Evolutionary conservation across 805 yeast genomes (phyloP).

Genomic region (Lachancea sp.): DNA sequence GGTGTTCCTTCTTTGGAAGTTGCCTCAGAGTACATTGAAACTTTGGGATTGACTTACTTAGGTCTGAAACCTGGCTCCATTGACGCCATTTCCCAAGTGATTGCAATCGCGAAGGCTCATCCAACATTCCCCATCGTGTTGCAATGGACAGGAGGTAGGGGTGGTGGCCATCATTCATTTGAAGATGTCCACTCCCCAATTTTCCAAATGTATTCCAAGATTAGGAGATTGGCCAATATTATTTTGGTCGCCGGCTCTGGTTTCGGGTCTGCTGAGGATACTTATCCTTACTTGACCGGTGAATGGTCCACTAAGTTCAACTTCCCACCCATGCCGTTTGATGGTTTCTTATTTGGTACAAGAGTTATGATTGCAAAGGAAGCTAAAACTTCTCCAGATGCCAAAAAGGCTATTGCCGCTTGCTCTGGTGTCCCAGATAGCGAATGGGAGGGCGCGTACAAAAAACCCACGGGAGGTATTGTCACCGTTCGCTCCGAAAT

Average conservation of each 20-base stretch:
- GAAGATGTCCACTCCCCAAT: slow-evolving; percentile 99
- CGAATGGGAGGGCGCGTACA: slow-evolving; percentile 91
- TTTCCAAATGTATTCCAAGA: slow-evolving; percentile 89
- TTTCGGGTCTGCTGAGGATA: slow-evolving; percentile 93
- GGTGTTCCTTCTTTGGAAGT: slow-evolving; percentile 99
- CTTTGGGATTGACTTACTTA: slow-evolving; percentile 85
- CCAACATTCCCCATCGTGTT: slow-evolving; percentile 94
- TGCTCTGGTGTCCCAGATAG: slow-evolving; percentile 86
- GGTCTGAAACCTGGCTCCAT: slow-evolving; percentile 97
- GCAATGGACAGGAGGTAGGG: slow-evolving; percentile 99
- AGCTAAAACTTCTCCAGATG: slow-evolving; percentile 88
- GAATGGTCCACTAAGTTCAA: slow-evolving; percentile 82
- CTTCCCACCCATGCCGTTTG: slow-evolving; percentile 98
- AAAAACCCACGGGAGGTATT: slow-evolving; percentile 94
- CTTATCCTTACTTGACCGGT: slow-evolving; percentile 97
- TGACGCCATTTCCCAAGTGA: slow-evolving; percentile 81
- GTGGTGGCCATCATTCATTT: slow-evolving; percentile 99
- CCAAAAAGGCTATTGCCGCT: slow-evolving; percentile 83
- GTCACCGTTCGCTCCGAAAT: slow-evolving; percentile 95
- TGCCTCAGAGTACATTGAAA: slow-evolving; percentile 91
- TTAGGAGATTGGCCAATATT: slow-evolving; percentile 86
- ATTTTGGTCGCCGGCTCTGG: slow-evolving; percentile 96
- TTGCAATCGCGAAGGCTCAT: slow-evolving; percentile 89
- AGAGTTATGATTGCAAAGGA: slow-evolving; percentile 97
- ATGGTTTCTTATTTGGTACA: slow-evolving; percentile 93